Percentiles rank a stretch among this genome's conserved stretches.
Conservation (phyloP, 768 basidiomycete species). For the Pisolithus tinctorius region DNA sequence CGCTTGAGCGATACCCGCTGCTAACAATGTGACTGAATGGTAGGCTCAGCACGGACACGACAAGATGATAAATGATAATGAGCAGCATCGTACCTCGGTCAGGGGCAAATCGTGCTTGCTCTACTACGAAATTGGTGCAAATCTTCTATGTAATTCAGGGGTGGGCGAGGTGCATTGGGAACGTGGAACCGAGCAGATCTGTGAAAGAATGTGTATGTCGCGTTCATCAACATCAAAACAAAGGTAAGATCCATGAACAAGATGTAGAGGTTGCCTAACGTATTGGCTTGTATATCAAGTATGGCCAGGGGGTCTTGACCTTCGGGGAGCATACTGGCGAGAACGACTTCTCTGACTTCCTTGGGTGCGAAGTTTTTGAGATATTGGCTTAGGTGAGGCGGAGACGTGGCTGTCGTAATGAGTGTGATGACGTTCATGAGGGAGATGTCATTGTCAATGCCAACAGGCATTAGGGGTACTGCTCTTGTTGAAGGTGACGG, state of each 20-base stretch:
- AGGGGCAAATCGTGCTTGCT: conserved; percentile 58
- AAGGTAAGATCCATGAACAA: conserved; percentile 42
- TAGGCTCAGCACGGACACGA: conserved; percentile 2
- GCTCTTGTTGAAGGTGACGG: background rate
- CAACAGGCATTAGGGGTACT: conserved; percentile 1
- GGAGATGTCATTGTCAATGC: conserved; percentile 13
- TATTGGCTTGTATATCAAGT: conserved; percentile 49
- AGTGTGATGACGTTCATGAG: conserved; percentile 37
- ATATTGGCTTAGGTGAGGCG: conserved; percentile 34
- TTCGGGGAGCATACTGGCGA: conserved; percentile 45
- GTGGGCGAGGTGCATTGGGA: conserved; percentile 32
- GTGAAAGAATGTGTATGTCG: background rate
- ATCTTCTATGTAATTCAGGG: conserved; percentile 35
- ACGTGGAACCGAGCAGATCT: conserved; percentile 57
- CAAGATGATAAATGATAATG: background rate
- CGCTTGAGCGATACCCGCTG: conserved; percentile 50
- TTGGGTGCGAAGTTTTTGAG: conserved; percentile 43
- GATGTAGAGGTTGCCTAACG: conserved; percentile 64
- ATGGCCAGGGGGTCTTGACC: conserved; percentile 65
- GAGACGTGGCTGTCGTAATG: conserved; percentile 39
- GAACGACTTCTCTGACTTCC: conserved; percentile 51
- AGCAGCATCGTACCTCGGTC: conserved; percentile 47
- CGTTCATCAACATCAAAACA: background rate
- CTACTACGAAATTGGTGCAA: conserved; percentile 59
- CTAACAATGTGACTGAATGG: conserved; percentile 54